Evolutionary conservation across 176 grass and related monocot genomes (phyloP).

Genomic region (Eragrostis nindensis): DNA sequence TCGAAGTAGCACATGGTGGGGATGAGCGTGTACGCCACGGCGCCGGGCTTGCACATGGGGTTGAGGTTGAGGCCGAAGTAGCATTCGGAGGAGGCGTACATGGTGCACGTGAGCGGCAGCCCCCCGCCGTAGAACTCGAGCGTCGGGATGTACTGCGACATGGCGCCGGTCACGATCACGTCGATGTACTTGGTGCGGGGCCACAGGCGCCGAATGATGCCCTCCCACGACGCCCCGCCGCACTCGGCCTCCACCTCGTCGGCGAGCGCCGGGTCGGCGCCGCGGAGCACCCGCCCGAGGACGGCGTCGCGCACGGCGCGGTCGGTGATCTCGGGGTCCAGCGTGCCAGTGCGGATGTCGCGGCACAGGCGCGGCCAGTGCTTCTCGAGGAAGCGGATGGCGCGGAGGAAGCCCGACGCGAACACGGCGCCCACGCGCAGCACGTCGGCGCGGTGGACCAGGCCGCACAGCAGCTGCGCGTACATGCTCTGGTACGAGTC

Average conservation of each 20-base stretch:
- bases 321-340: constrained; percentile 82
- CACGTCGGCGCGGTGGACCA: constrained; percentile 81
- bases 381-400: constrained; percentile 90
- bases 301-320: constrained; percentile 64
- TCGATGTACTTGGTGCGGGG: constrained; percentile 93
- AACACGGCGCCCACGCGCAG: constrained; percentile 89
- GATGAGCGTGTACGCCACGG: constrained; percentile 93
- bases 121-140: constrained; percentile 83
- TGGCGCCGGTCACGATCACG: constrained; percentile 93
- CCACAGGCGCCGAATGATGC: constrained; percentile 85
- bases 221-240: constrained; percentile 67
- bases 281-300: constrained; percentile 52
- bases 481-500: constrained; percentile 99
- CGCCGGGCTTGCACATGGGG: constrained; percentile 86
- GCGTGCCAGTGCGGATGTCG: constrained; percentile 70
- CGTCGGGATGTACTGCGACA: constrained; percentile 97
- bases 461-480: constrained; percentile 85
- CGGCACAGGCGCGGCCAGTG: constrained; percentile 79
- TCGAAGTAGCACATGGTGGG: constrained; percentile 98
- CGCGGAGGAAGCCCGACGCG: constrained; percentile 91
- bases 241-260: constrained; percentile 73
- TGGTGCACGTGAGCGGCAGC: constrained; percentile 90
- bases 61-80: constrained; percentile 95
- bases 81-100: constrained; percentile 95
- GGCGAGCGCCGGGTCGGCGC: constrained; percentile 62